These are phyloP conservation scores for Scalesia atractyloides DNA, from an alignment of 129 eudicot genomes.

Conservation along the genomic window DNA sequence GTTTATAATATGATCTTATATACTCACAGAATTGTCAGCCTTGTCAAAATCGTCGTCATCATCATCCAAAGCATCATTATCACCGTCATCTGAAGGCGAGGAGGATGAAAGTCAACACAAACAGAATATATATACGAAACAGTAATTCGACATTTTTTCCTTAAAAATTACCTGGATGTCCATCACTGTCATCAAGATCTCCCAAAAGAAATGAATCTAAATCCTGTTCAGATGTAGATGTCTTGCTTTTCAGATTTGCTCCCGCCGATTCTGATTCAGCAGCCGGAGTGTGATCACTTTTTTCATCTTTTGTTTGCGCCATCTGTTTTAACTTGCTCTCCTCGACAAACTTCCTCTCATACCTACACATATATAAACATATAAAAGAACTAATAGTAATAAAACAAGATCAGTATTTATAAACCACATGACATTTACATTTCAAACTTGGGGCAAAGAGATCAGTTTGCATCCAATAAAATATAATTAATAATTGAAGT, in stretches of 20 bases:
- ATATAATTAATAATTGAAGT: background rate
- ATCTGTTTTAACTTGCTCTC: slow-evolving; percentile 44
- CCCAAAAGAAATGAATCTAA: slow-evolving; percentile 66
- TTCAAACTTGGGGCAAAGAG: background rate
- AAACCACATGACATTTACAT: background rate
- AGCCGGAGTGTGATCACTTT: slow-evolving; percentile 33
- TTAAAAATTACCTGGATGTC: slow-evolving; percentile 34
- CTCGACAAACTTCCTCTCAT: slow-evolving; percentile 52
- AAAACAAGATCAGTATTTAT: background rate
- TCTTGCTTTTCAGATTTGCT: slow-evolving; percentile 40
- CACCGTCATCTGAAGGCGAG: slow-evolving; percentile 43
- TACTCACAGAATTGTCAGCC: slow-evolving; percentile 53
- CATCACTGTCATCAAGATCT: slow-evolving; percentile 63
- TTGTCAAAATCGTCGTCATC: slow-evolving; percentile 70
- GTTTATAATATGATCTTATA: background rate
- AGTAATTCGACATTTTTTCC: background rate
- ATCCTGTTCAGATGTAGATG: slow-evolving; percentile 55
- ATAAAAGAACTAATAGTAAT: slow-evolving; percentile 9
- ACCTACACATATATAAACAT: slow-evolving; percentile 33
- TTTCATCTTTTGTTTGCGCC: slow-evolving; percentile 41
- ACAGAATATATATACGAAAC: background rate
- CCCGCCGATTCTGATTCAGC: slow-evolving; percentile 29
- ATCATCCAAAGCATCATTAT: slow-evolving; percentile 44
- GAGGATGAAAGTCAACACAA: slow-evolving; percentile 14
- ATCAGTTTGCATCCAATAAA: background rate